phyloP scores from a whole-genome alignment of 2,329 filamentous ascomycete genomes.

The Cladosporium sp. region DNA sequence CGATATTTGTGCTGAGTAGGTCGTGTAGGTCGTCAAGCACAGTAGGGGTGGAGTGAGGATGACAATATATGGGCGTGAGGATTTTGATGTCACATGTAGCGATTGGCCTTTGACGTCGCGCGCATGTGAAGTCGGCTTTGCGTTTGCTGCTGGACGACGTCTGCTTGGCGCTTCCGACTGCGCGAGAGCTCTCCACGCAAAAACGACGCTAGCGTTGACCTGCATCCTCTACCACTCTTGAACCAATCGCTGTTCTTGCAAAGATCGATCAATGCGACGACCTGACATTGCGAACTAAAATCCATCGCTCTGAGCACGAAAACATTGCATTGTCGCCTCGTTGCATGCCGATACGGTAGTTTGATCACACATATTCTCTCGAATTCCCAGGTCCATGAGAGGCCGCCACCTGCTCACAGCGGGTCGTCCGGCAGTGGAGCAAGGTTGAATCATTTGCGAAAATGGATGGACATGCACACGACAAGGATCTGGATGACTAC shows the following conservation, averaged over 20 bases:
- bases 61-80: no score
- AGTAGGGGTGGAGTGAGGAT: no score
- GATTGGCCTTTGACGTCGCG: no score
- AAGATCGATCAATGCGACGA: conserved; percentile 2
- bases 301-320: no score
- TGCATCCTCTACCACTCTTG: neutral
- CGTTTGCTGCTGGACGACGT: neutral
- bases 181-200: neutral
- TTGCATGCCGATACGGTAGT: no score
- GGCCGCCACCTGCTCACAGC: neutral
- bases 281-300: no score
- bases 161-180: neutral
- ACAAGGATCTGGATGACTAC: conserved; percentile 2
- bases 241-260: conserved; percentile 7
- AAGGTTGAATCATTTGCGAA: neutral
- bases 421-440: neutral
- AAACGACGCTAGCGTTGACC: neutral
- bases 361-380: neutral
- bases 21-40: neutral
- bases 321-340: no score
- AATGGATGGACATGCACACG: neutral
- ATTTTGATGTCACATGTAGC: no score
- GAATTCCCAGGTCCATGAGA: conserved; percentile 1
- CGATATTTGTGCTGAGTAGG: neutral
- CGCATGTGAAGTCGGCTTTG: conserved; percentile 2